phyloP scores from a whole-genome alignment of 805 yeast genomes.

The Kazachstania martiniae region DNA sequence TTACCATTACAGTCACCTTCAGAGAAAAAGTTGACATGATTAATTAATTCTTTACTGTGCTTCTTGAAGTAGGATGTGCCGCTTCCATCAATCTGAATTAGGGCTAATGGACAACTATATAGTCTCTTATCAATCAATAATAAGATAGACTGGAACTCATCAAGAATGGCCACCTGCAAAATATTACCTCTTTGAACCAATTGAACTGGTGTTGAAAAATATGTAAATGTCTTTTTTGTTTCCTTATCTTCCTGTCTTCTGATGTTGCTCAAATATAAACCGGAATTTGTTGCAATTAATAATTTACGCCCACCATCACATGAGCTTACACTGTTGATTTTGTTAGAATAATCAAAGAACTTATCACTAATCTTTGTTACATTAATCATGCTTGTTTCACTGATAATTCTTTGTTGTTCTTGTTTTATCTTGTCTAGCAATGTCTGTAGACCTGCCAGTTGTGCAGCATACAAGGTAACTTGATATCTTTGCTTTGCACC shows the following conservation, averaged over 20 bases:
- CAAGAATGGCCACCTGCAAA: constrained; percentile 82
- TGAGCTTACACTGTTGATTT: constrained; percentile 85
- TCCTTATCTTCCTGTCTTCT: constrained; percentile 37
- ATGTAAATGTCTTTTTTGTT: constrained; percentile 36
- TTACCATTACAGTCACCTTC: constrained; percentile 89
- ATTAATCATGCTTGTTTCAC: constrained; percentile 69
- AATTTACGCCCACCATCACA: constrained; percentile 90
- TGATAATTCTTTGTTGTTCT: constrained; percentile 67
- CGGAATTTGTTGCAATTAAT: constrained; percentile 84
- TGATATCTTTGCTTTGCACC: constrained; percentile 33
- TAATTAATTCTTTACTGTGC: constrained; percentile 65
- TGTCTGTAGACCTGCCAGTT: constrained; percentile 55
- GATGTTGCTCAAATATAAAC: constrained; percentile 74
- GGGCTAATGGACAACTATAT: constrained; percentile 68
- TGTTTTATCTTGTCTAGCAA: constrained; percentile 67
- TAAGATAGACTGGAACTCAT: constrained; percentile 76
- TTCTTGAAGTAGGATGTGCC: constrained; percentile 38
- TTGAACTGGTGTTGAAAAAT: constrained; percentile 62
- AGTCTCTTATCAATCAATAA: constrained; percentile 74
- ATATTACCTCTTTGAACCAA: constrained; percentile 67
- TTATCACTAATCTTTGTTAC: constrained; percentile 63
- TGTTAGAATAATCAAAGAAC: constrained; percentile 61
- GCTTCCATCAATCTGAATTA: constrained; percentile 32
- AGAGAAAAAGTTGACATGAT: constrained; percentile 84
- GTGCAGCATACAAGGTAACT: constrained; percentile 34